phyloP scores from a whole-genome alignment of 352 stramenopile species.

The Phytophthora boehmeriae region DNA sequence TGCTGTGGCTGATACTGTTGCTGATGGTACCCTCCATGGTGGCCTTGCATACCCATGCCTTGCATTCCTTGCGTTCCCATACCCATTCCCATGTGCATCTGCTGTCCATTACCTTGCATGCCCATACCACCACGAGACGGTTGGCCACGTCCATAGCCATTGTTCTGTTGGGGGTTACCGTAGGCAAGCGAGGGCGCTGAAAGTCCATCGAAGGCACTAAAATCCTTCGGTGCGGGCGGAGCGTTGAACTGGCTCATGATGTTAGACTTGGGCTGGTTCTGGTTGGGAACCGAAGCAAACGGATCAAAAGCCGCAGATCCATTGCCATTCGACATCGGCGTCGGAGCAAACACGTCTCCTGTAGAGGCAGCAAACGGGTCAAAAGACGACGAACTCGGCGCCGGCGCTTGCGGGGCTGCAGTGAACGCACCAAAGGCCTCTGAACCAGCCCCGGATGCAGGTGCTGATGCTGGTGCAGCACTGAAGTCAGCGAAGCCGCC shows the following conservation, averaged over 20 bases:
- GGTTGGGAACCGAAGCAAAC: constrained; percentile 27
- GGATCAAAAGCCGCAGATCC: constrained; percentile 37
- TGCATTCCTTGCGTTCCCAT: constrained; percentile 35
- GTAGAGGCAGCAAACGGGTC: constrained; percentile 34
- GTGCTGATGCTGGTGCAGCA: constrained; percentile 26
- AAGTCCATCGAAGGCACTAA: constrained; percentile 68
- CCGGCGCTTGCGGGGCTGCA: constrained; percentile 18
- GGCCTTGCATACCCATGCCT: constrained; percentile 37
- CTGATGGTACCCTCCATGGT: constrained; percentile 26
- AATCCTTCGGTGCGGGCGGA: constrained; percentile 43
- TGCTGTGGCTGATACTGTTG: constrained; percentile 34
- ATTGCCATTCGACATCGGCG: constrained; percentile 13
- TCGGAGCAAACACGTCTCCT: constrained; percentile 13
- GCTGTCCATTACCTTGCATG: constrained; percentile 30
- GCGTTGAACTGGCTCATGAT: constrained; percentile 35
- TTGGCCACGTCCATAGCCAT: constrained; percentile 36
- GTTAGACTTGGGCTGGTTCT: constrained; percentile 22
- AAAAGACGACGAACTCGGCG: constrained; percentile 36
- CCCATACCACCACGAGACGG: constrained; percentile 31
- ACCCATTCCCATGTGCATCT: constrained; percentile 27
- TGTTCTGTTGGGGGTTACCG: constrained; percentile 25
- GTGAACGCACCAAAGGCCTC: constrained; percentile 46
- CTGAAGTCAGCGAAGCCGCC: constrained; percentile 52
- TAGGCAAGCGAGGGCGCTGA: constrained; percentile 34
- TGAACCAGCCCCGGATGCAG: constrained; percentile 5